phyloP scores from a whole-genome alignment of 2,329 filamentous ascomycete species.

The Nigrograna mackinnonii region DNA sequence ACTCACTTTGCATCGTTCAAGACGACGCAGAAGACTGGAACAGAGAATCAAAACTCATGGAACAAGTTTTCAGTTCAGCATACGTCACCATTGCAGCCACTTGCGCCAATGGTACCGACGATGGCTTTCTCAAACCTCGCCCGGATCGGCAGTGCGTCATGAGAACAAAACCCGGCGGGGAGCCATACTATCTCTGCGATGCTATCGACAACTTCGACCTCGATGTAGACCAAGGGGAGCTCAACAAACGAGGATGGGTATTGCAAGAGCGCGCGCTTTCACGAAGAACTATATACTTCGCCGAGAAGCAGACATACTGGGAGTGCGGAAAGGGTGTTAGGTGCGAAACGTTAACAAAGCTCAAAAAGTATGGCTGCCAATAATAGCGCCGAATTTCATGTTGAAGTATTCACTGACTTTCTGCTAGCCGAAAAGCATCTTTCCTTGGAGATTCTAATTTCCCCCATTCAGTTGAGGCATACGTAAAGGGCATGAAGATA shows the following conservation, averaged over 20 bases:
- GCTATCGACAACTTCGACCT: conserved; percentile 17
- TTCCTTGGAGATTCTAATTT: conserved; percentile 10
- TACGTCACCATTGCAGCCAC: conserved; percentile 13
- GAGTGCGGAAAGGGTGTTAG: conserved; percentile 19
- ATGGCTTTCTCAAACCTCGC: conserved; percentile 9
- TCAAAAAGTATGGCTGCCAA: conserved; percentile 8
- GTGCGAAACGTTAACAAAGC: conserved; percentile 12
- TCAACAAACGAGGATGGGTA: conserved; percentile 24
- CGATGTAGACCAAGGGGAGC: conserved; percentile 13
- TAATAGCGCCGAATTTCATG: neutral
- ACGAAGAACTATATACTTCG: conserved; percentile 22
- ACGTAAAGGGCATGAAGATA: conserved; percentile 6
- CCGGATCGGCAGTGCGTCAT: neutral
- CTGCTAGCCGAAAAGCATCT: conserved; percentile 2
- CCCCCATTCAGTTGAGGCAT: conserved; percentile 1
- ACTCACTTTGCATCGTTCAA: conserved; percentile 17
- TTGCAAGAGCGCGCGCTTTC: conserved; percentile 25
- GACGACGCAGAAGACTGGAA: conserved; percentile 12
- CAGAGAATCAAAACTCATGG: conserved; percentile 12
- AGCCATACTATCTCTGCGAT: conserved; percentile 5
- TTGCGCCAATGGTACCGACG: conserved; percentile 6
- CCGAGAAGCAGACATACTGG: conserved; percentile 22
- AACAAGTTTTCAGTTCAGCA: conserved; percentile 12
- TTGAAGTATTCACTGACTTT: neutral
- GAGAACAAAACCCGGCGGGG: too few relatives aligned